Conservation (phyloP, 2,329 filamentous ascomycete genomes). For the Exophiala mesophila region DNA sequence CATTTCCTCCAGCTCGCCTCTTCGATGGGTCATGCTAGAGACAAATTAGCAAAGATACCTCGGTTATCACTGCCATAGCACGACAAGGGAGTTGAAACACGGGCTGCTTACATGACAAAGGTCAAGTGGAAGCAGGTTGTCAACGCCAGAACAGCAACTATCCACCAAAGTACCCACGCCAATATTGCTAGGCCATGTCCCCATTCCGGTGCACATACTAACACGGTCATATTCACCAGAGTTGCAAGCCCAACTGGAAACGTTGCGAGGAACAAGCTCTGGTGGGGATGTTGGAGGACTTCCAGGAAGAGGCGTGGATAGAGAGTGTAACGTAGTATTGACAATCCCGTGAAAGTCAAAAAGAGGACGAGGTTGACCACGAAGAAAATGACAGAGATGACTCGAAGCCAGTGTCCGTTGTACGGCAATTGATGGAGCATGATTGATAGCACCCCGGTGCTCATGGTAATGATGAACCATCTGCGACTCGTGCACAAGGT, state of each 20-base stretch:
- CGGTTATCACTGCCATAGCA: conserved; percentile 37
- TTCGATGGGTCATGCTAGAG: conserved; percentile 34
- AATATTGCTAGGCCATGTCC: conserved; percentile 47
- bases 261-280: conserved; percentile 61
- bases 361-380: conserved; percentile 58
- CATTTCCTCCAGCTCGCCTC: conserved; percentile 48
- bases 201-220: conserved; percentile 53
- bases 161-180: conserved; percentile 48
- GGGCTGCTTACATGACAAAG: conserved; percentile 48
- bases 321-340: conserved; percentile 54
- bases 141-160: conserved; percentile 44
- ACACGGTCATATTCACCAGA: conserved; percentile 58
- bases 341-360: conserved; percentile 48
- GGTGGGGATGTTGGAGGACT: conserved; percentile 60
- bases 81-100: conserved; percentile 50
- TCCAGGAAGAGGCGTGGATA: conserved; percentile 60
- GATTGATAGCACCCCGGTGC: conserved; percentile 62
- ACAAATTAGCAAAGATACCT: conserved; percentile 26
- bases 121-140: conserved; percentile 41
- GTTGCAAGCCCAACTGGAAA: conserved; percentile 63
- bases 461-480: conserved; percentile 61
- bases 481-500: conserved; percentile 10
- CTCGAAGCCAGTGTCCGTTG: conserved; percentile 52
- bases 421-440: conserved; percentile 60
- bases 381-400: conserved; percentile 52